Percentiles rank a stretch among this genome's conserved stretches.
Evolutionary conservation across 1,139 yeast genomes (phyloP).

Genomic region (Candida buenavistaensis): DNA sequence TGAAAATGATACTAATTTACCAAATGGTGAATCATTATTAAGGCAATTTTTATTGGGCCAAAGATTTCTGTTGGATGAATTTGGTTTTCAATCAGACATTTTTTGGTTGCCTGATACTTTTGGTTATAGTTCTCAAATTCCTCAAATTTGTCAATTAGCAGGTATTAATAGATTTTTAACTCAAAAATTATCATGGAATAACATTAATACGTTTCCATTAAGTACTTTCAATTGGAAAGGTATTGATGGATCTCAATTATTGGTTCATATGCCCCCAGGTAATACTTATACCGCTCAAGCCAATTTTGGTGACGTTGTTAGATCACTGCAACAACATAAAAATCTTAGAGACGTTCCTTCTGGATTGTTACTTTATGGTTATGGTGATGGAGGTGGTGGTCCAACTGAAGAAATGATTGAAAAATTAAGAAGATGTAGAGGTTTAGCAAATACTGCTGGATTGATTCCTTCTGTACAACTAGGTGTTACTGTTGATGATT

Average conservation of each 20-base stretch:
- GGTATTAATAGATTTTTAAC: slow-evolving; percentile 86
- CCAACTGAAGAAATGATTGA: slow-evolving; percentile 93
- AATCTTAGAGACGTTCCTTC: slow-evolving; percentile 77
- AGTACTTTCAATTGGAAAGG: slow-evolving; percentile 95
- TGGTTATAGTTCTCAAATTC: slow-evolving; percentile 93
- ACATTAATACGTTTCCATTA: slow-evolving; percentile 85
- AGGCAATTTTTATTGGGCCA: slow-evolving; percentile 92
- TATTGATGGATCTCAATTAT: slow-evolving; percentile 86
- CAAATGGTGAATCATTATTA: slow-evolving; percentile 84
- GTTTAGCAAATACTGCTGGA: slow-evolving; percentile 80
- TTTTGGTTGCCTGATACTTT: slow-evolving; percentile 98
- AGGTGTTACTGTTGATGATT: slow-evolving; percentile 77
- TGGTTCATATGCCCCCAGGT: slow-evolving; percentile 97
- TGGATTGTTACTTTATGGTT: slow-evolving; percentile 81
- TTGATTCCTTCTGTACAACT: slow-evolving; percentile 75
- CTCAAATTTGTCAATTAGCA: slow-evolving; percentile 84
- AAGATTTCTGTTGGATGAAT: slow-evolving; percentile 73
- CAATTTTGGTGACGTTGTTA: slow-evolving; percentile 84
- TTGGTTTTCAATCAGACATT: slow-evolving; percentile 70
- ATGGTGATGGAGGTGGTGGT: slow-evolving; percentile 99
- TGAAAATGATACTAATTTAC: slow-evolving; percentile 93
- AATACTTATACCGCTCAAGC: slow-evolving; percentile 94
- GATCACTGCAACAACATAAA: slow-evolving; percentile 80
- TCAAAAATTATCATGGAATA: slow-evolving; percentile 95
- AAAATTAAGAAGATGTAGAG: slow-evolving; percentile 87